Percentiles rank a stretch among this genome's conserved stretches.
phyloP scores from a whole-genome alignment of 306 rosid genomes.

The Aeschynomene evenia region DNA sequence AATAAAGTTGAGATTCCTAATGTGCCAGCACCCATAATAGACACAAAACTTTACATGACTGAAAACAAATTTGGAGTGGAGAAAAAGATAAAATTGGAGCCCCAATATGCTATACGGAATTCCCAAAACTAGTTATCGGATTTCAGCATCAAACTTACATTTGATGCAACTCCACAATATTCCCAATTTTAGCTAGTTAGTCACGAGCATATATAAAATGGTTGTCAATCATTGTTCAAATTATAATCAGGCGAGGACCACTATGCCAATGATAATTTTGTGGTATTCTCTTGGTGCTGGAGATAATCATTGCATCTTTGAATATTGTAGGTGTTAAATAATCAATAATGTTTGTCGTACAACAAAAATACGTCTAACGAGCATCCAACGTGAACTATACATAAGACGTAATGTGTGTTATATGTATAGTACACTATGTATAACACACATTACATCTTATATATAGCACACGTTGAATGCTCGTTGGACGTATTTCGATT shows the following conservation, averaged over 20 bases:
- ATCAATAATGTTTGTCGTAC: too few relatives aligned
- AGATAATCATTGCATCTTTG: slow-evolving; percentile 3
- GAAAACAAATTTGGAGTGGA: not conserved
- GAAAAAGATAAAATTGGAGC: not conserved
- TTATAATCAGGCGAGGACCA: not conserved
- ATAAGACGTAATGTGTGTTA: too few relatives aligned
- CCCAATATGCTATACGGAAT: not conserved
- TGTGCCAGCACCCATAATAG: not conserved
- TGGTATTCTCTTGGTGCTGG: not conserved
- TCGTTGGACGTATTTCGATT: too few relatives aligned
- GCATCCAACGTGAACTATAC: too few relatives aligned
- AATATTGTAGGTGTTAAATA: not conserved
- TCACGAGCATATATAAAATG: not conserved
- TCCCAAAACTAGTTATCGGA: not conserved
- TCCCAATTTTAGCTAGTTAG: not conserved
- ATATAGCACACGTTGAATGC: too few relatives aligned
- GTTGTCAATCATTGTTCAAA: slow-evolving; percentile 11
- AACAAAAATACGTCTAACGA: too few relatives aligned
- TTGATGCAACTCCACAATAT: not conserved
- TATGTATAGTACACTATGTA: too few relatives aligned
- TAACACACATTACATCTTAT: too few relatives aligned
- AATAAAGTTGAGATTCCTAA: not conserved
- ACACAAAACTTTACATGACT: not conserved
- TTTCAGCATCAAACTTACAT: not conserved
- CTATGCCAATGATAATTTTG: not conserved